A percentile compares a stretch with the other conserved stretches of the same genome.
Evolutionary conservation across 2,329 filamentous ascomycete species (phyloP).

Genomic region (Trichoderma breve): DNA sequence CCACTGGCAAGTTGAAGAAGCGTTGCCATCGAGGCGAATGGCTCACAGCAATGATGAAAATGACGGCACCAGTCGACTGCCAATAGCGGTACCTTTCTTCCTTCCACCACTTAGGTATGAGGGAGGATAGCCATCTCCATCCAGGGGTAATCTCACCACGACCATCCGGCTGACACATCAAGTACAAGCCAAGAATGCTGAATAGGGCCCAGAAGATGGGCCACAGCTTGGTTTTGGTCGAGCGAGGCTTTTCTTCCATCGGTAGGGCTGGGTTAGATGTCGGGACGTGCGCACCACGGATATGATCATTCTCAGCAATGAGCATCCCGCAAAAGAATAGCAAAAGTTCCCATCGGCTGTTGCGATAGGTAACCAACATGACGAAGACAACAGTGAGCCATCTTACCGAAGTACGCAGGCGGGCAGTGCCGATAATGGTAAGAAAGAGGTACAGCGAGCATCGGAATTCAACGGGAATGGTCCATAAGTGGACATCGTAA

Average conservation of each 20-base stretch:
- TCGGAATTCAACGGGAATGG: constrained; percentile 60
- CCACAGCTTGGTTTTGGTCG: constrained; percentile 18
- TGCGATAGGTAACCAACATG: constrained; percentile 45
- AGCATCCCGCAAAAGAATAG: constrained; percentile 55
- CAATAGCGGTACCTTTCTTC: constrained; percentile 55
- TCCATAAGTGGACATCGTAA: constrained; percentile 62
- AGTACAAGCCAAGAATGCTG: constrained; percentile 52
- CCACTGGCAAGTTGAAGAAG: constrained; percentile 47
- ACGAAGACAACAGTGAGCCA: constrained; percentile 42
- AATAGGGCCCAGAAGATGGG: constrained; percentile 39
- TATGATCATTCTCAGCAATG: constrained; percentile 54
- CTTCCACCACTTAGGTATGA: constrained; percentile 50
- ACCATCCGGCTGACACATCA: constrained; percentile 42
- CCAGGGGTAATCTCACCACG: constrained; percentile 50
- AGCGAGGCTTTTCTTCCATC: constrained; percentile 23
- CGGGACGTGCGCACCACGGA: constrained; percentile 46
- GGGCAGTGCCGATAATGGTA: constrained; percentile 48
- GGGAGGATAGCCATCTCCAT: constrained; percentile 47
- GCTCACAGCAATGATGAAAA: constrained; percentile 51
- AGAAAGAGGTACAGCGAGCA: constrained; percentile 59
- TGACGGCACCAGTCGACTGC: constrained; percentile 52
- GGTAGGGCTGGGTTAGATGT: constrained; percentile 26
- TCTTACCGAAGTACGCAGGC: constrained; percentile 43
- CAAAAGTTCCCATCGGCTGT: constrained; percentile 53
- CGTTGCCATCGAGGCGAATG: constrained; percentile 47